Conservation (phyloP, 352 stramenopile genomes). For the Phytophthora chlamydospora region DNA sequence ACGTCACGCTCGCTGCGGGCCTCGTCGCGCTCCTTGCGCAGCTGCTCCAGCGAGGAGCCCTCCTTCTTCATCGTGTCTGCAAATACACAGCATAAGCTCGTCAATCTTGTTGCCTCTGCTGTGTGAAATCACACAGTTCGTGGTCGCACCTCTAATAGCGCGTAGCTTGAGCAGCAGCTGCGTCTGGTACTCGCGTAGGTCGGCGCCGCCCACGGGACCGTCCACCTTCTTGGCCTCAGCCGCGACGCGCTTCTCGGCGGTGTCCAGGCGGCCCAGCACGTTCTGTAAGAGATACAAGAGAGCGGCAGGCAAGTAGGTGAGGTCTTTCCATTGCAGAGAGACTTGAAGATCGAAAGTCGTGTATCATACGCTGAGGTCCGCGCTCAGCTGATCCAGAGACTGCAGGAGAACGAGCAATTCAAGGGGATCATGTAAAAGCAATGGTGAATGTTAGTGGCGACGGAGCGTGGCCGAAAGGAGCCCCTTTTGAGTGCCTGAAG, state of each 20-base stretch:
- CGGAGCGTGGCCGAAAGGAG: neutral
- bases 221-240: conserved; percentile 44
- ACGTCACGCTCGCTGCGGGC: conserved; percentile 61
- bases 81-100: conserved; percentile 1
- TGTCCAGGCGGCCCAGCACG: conserved; percentile 53
- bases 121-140: neutral
- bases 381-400: conserved; percentile 39
- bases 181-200: conserved; percentile 74
- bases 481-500: neutral
- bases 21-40: conserved; percentile 67
- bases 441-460: neutral
- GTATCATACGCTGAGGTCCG: conserved; percentile 39
- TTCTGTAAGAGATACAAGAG: conserved; percentile 33
- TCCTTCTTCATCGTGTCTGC: conserved; percentile 72
- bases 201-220: conserved; percentile 60
- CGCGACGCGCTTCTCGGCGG: conserved; percentile 54
- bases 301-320: conserved; percentile 1
- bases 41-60: conserved; percentile 62
- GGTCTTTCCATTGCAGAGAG: neutral
- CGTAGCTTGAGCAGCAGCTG: conserved; percentile 67
- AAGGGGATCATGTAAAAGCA: neutral
- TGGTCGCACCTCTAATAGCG: conserved; percentile 51
- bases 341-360: neutral
- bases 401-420: neutral
- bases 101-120: conserved; percentile 6